Evolutionary conservation across 2,329 filamentous ascomycete species (phyloP).

Genomic region (Purpureocillium takamizusanense): DNA sequence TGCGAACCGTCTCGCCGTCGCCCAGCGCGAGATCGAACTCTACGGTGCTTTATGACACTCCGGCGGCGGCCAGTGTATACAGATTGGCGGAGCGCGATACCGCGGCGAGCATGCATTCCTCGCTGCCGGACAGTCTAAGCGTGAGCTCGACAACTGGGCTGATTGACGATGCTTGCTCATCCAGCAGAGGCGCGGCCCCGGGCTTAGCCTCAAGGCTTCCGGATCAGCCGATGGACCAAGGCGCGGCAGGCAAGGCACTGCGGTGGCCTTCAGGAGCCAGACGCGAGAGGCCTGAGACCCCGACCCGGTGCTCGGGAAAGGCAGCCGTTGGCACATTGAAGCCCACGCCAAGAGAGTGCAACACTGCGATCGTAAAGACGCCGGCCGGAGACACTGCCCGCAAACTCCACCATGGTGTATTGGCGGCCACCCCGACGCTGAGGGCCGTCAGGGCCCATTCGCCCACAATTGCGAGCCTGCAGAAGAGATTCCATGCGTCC

Average conservation of each 20-base stretch:
- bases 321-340: no score
- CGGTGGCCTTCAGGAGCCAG: no score
- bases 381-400: not conserved
- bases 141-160: not conserved
- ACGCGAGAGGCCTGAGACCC: no score
- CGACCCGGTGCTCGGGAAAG: no score
- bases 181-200: no score
- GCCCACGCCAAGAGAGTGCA: no score
- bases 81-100: constrained; percentile 1
- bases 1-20: not conserved
- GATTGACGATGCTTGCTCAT: no score
- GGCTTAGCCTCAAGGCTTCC: no score
- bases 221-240: no score
- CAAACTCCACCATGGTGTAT: not conserved
- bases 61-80: not conserved
- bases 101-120: no score
- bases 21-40: not conserved
- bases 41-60: not conserved
- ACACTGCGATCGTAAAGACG: not conserved
- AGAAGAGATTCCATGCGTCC: constrained; percentile 12
- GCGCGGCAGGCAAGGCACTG: no score
- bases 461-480: constrained; percentile 11
- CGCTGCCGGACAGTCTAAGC: not conserved
- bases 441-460: not conserved
- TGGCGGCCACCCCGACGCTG: not conserved